Base-by-base conservation (phyloP, 2,329 filamentous ascomycete genomes). In the Arthrobotrys musiformis region DNA sequence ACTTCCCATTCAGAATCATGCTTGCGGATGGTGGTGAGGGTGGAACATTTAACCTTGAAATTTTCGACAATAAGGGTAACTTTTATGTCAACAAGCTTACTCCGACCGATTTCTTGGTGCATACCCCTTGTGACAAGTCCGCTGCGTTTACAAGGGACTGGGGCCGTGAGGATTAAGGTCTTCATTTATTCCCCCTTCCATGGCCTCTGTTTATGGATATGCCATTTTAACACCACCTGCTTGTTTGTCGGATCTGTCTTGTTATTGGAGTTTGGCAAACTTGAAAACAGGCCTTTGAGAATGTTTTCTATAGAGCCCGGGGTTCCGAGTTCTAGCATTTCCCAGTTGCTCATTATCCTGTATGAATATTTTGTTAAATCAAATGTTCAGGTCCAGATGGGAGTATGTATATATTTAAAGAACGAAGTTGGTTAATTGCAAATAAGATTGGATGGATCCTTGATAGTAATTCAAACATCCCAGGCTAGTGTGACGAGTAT, bases 1-100 rank as follows among this genome's bases (percentile, higher is more conserved):
- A 66, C 37, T 37, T 66, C 35, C 62, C 62, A 37, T 66, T 66
- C 46, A 66, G 62, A 66, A 40, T 66, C 30, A 30, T 54, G 46
- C 26, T 48, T 35, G 62, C 62, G 11, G 62, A 66, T 54, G 62
- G 62, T n/a, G 44, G 33, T 17, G 62, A 24, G 9, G 37, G 37
- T 54, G 62, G 62, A 54, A 37, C 42, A 30, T 54, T 66, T 50
- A 37, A 33, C 28, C 9, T 66, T 7, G 26, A 37, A 54, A 42
- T 66, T 24, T 40, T 37, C 33, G 62, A 50, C 24, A 42, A 44
- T 33, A 2, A 46, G 17, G 37, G 42, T 44, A 46, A 30, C 17
- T 40, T 62, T 26, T 62, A 62, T 46, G 24, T 50, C 46, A 28
- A 50, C 6, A 50, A 50, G 46, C 24, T 50, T 50, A 28, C 24